Evolutionary conservation across 1,284 basidiomycete species (phyloP).

Genomic region (Sutorius eximius): DNA sequence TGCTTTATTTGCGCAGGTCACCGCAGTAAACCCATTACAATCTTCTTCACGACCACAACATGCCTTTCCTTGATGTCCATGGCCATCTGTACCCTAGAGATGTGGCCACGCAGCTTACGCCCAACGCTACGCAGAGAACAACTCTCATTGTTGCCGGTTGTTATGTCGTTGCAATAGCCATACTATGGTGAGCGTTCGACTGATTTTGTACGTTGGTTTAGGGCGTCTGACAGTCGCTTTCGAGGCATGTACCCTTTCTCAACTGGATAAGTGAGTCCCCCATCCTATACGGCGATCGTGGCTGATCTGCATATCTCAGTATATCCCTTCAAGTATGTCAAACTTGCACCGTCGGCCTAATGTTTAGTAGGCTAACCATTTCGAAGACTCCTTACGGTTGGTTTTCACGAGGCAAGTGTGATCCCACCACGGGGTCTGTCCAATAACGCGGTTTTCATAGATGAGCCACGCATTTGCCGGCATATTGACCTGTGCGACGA

Average conservation of each 20-base stretch:
- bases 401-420: conserved; percentile 77
- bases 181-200: conserved; percentile 61
- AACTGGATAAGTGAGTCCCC: conserved; percentile 64
- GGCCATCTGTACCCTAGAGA: conserved; percentile 38
- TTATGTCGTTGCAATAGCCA: conserved; percentile 70
- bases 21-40: not conserved
- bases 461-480: conserved; percentile 84
- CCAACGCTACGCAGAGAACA: conserved; percentile 69
- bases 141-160: conserved; percentile 76
- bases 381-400: conserved; percentile 73
- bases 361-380: conserved; percentile 14
- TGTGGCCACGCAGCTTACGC: conserved; percentile 46
- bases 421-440: not conserved
- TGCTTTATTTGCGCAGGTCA: too few relatives aligned
- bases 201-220: not conserved
- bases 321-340: conserved; percentile 87
- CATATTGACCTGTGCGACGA: conserved; percentile 86
- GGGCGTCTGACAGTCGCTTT: conserved; percentile 10
- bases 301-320: conserved; percentile 47
- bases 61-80: conserved; percentile 28
- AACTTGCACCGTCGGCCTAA: not conserved
- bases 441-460: conserved; percentile 39
- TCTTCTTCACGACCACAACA: conserved; percentile 29
- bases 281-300: not conserved
- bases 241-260: conserved; percentile 77